Evolutionary conservation across 805 yeast genomes (phyloP), one percentile per base, ranked within the genome.

Genomic region (Metahyphopichia silvanorum): DNA sequence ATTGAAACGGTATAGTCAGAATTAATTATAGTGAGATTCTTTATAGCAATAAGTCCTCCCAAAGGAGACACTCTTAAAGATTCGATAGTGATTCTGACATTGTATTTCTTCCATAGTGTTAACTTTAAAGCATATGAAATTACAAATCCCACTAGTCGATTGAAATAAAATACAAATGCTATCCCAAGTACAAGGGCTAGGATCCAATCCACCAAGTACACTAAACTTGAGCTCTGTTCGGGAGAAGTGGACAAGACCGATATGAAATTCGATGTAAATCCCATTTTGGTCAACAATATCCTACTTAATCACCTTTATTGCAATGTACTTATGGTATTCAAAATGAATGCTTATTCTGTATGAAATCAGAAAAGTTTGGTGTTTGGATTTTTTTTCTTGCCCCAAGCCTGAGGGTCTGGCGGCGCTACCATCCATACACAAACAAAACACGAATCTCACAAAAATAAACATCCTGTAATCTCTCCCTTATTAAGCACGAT

Each of bases 161-260:
- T 80, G 59, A 87, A 76, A 60, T 82, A 85, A 63, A 88, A 89
- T 25, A 87, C 60, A 32, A 84, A 69, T 16, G 82, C 72, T 1
- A 86, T 47, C 0, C 81, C 65, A 2, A 85, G 66, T 11, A 82
- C 57, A 19, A 84, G 69, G 3, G 82, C 71, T 37, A 88, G 62
- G 20, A 84, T 59, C 94, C 96, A 87, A 53, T 86, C 88, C 12
- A 79, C 82, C 42, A 89, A 63, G 57, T 89, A 91, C 15, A 86
- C 86, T 95, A 69, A 63, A 26, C 58, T 45, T 14, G 67, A 55
- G 23, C 53, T 53, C 32, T 39, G 44, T 20, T 38, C 42, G 20
- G 44, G 43, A 9, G 53, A 40, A 30, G 40, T 37, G 21, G 52
- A 46, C 11, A 51, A 35, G 25, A 51, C 58, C 19, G 55, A 39